A percentile compares a stretch with the other conserved stretches of the same genome.
Conservation (phyloP, 2,329 filamentous ascomycete genomes). For the Talaromyces sp. region DNA sequence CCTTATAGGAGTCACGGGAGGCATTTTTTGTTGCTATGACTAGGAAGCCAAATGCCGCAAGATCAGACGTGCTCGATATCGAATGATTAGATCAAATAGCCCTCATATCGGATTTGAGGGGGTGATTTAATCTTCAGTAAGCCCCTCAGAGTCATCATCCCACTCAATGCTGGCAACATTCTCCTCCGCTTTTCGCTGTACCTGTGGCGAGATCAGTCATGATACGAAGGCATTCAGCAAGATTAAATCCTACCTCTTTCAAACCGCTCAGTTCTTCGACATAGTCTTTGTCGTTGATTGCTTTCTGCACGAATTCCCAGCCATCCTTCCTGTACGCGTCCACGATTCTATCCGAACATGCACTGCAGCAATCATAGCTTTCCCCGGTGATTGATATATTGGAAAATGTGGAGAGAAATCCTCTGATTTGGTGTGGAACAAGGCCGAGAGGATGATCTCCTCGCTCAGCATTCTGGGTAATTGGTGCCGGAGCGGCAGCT, state of each 20-base stretch:
- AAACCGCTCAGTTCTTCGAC: constrained; percentile 64
- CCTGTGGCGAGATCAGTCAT: constrained; percentile 34
- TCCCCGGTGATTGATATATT: constrained; percentile 58
- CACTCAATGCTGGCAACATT: constrained; percentile 46
- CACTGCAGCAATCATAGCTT: constrained; percentile 62
- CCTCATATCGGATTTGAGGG: background rate
- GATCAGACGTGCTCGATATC: constrained; percentile 46
- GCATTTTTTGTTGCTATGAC: constrained; percentile 78
- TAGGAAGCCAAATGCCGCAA: constrained; percentile 57
- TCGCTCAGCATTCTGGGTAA: constrained; percentile 32
- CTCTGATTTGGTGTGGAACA: constrained; percentile 63
- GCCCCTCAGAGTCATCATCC: constrained; percentile 43
- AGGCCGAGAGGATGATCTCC: constrained; percentile 50
- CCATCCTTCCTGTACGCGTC: constrained; percentile 53
- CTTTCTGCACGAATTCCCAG: constrained; percentile 61
- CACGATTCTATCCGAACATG: constrained; percentile 59
- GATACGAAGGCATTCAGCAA: background rate
- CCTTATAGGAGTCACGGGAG: constrained; percentile 72
- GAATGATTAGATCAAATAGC: constrained; percentile 10
- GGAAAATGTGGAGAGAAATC: constrained; percentile 61
- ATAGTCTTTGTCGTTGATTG: constrained; percentile 61
- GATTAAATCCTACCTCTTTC: constrained; percentile 50
- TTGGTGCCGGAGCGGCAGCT: constrained; percentile 41
- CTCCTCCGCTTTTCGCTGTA: constrained; percentile 48
- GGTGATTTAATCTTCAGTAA: constrained; percentile 35